Percentiles rank a stretch among this genome's conserved stretches.
These are phyloP conservation scores for Fusarium neocosmosporiellum DNA, from an alignment of 2,329 filamentous ascomycete species.

Conservation along the genomic window DNA sequence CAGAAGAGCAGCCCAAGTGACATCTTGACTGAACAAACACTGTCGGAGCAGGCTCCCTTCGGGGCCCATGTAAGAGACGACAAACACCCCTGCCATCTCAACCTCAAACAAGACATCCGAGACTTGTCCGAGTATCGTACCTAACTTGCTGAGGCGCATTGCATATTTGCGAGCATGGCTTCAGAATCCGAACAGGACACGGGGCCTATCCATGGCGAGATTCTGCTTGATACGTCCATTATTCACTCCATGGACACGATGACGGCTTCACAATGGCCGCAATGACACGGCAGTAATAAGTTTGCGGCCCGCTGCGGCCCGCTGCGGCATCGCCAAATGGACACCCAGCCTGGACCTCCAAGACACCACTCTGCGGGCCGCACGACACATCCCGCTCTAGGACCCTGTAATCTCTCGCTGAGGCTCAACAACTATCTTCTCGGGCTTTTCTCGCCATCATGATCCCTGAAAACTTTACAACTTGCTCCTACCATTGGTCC, in stretches of 20 bases:
- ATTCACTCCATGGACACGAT: not conserved
- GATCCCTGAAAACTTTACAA: not conserved
- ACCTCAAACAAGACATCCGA: not conserved
- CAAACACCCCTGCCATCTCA: not conserved
- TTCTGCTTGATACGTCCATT: not conserved
- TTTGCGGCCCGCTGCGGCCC: slow-evolving; percentile 22
- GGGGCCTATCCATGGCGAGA: not conserved
- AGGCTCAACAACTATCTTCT: not conserved
- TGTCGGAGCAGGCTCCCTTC: not conserved
- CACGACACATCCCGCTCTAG: not conserved
- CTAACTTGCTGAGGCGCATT: not conserved
- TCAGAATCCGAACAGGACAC: not conserved
- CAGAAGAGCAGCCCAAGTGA: not conserved
- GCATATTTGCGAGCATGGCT: not conserved
- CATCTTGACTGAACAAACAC: not conserved
- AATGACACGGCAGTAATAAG: not conserved
- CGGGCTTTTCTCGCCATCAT: slow-evolving; percentile 6
- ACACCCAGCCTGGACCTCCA: not conserved
- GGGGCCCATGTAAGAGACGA: not conserved
- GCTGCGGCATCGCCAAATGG: slow-evolving; percentile 10
- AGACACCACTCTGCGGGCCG: not conserved
- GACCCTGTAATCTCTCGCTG: not conserved
- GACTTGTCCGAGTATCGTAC: not conserved
- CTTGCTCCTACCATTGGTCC: not conserved
- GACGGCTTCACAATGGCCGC: slow-evolving; percentile 1